These are phyloP conservation scores for Aegilops umbellulata DNA, from an alignment of 176 grass and related monocot species.

Conservation along the genomic window DNA sequence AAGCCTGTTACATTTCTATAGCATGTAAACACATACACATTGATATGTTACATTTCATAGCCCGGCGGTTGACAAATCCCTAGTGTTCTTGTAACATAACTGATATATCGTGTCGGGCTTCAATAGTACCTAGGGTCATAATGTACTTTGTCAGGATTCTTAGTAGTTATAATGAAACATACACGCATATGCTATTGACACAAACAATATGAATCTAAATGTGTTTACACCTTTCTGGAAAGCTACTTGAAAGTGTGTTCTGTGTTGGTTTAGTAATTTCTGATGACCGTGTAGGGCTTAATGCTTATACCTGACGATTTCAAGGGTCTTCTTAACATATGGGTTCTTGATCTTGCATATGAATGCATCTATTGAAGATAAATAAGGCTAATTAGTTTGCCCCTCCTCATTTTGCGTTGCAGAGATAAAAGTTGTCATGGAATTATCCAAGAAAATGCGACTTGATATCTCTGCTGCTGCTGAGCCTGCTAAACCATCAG, in stretches of 20 bases:
- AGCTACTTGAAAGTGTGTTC: background rate
- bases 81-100: background rate
- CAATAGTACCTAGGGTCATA: background rate
- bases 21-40: background rate
- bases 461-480: slow-evolving; percentile 26
- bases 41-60: background rate
- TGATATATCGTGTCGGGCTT: background rate
- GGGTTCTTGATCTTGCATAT: background rate
- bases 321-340: background rate
- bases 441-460: slow-evolving; percentile 59
- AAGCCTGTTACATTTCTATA: background rate
- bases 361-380: background rate
- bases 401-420: background rate
- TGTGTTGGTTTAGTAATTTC: background rate
- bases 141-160: background rate
- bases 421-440: slow-evolving; percentile 57
- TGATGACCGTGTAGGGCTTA: background rate
- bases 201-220: background rate
- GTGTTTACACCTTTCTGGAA: background rate
- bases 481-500: slow-evolving; percentile 34
- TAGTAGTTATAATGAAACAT: background rate
- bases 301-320: slow-evolving; percentile 7
- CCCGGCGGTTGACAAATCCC: background rate
- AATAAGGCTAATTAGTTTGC: background rate
- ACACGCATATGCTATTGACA: background rate